Conservation (phyloP, 2,329 filamentous ascomycete genomes). For the Aspergillus fumigatiaffinis region DNA sequence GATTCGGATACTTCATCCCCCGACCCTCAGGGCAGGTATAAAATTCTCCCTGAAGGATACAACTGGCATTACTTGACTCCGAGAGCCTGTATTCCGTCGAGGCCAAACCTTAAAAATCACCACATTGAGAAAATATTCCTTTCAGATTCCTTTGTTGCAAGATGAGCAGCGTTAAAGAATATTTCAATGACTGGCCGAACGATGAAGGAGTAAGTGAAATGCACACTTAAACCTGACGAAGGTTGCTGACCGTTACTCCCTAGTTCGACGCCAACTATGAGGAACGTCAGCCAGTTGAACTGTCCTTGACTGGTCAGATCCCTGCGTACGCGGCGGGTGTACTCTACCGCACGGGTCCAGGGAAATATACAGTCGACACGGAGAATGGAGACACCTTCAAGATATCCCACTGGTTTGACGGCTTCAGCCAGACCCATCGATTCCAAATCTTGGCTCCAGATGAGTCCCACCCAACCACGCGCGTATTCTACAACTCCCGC, state of each 20-base stretch:
- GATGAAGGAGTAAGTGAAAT: conserved; percentile 43
- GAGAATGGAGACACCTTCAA: conserved; percentile 55
- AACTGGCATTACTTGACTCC: no score
- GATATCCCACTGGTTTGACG: conserved; percentile 77
- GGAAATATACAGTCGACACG: conserved; percentile 60
- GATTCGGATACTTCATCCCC: no score
- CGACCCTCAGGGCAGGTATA: no score
- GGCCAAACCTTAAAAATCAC: no score
- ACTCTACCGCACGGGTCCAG: conserved; percentile 72
- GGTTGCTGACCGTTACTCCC: conserved; percentile 3
- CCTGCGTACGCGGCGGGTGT: conserved; percentile 68
- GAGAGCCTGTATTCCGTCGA: no score
- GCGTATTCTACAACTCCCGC: conserved; percentile 68
- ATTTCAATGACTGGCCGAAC: conserved; percentile 50
- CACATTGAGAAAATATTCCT: background rate
- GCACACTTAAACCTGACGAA: background rate
- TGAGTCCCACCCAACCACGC: conserved; percentile 26
- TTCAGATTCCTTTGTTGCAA: background rate
- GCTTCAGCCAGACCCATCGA: conserved; percentile 64
- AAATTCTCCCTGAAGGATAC: no score
- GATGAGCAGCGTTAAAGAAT: background rate
- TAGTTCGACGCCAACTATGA: conserved; percentile 68
- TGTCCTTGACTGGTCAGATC: conserved; percentile 62
- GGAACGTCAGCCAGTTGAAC: conserved; percentile 60
- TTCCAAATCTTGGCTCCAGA: conserved; percentile 60